These are phyloP conservation scores for Neurospora sp. DNA, from an alignment of 2,329 filamentous ascomycete species.

Conservation along the genomic window DNA sequence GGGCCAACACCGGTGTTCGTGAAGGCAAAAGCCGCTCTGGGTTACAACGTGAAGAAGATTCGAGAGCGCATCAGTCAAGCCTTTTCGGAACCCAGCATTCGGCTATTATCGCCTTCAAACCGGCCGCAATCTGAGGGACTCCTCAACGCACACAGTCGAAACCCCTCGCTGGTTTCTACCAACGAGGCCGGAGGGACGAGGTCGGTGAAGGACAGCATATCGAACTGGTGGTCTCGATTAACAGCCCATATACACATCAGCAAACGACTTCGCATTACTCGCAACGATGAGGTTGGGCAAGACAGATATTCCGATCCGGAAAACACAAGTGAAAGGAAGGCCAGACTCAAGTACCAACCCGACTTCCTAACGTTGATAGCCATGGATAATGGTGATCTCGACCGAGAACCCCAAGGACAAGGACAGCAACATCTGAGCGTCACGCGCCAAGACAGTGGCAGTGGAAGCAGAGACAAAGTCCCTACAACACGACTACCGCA, in stretches of 20 bases:
- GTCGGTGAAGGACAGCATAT: conserved; percentile 28
- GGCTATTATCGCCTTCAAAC: conserved; percentile 28
- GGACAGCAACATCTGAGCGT: conserved; percentile 19
- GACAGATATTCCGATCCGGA: not conserved
- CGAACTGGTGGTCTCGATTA: conserved; percentile 36
- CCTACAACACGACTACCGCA: not conserved
- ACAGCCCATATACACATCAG: conserved; percentile 29
- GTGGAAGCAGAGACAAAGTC: not conserved
- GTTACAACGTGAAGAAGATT: conserved; percentile 26
- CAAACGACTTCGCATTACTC: conserved; percentile 24
- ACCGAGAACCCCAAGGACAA: conserved; percentile 26
- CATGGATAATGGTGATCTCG: conserved; percentile 32
- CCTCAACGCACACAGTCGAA: conserved; percentile 26
- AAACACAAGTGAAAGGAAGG: conserved; percentile 6
- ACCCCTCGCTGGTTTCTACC: conserved; percentile 23
- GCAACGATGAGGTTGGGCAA: not conserved
- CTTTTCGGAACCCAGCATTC: conserved; percentile 39
- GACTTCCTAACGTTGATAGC: conserved; percentile 34
- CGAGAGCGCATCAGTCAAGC: conserved; percentile 24
- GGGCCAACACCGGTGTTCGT: conserved; percentile 36
- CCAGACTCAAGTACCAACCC: conserved; percentile 23
- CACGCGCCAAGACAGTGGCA: conserved; percentile 7
- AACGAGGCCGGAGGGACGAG: conserved; percentile 8
- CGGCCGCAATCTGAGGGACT: conserved; percentile 34
- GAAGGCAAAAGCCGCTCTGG: conserved; percentile 30